A percentile compares a stretch with the other conserved stretches of the same genome.
Conservation (phyloP, 2,329 filamentous ascomycete species). For the Knufia petricola region DNA sequence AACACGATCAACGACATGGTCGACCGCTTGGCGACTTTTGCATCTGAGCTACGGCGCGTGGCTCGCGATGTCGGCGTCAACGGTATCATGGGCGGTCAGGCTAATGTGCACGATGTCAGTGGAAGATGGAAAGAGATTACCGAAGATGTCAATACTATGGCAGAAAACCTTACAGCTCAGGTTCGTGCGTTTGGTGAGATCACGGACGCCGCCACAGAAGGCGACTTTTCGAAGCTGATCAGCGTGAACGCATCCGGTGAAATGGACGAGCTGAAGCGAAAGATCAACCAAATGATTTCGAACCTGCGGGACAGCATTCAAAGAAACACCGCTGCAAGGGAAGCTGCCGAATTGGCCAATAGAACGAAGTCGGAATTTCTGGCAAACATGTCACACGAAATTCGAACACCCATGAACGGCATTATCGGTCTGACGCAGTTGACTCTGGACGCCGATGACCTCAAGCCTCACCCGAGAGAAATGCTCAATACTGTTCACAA, state of each 20-base stretch:
- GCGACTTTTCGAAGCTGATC: slow-evolving; percentile 93
- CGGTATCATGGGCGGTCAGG: slow-evolving; percentile 96
- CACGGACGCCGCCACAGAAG: slow-evolving; percentile 92
- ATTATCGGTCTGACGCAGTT: slow-evolving; percentile 98
- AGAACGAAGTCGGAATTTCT: slow-evolving; percentile 98
- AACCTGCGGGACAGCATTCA: slow-evolving; percentile 94
- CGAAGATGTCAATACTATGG: slow-evolving; percentile 91
- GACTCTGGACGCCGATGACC: slow-evolving; percentile 85
- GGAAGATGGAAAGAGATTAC: slow-evolving; percentile 98
- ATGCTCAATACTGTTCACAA: slow-evolving; percentile 99
- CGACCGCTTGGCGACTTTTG: slow-evolving; percentile 87
- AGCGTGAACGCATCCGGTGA: slow-evolving; percentile 95
- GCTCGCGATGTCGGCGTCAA: slow-evolving; percentile 95
- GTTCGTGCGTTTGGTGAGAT: slow-evolving; percentile 97
- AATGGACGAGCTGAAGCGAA: slow-evolving; percentile 97
- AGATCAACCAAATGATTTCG: slow-evolving; percentile 99
- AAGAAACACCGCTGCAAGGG: slow-evolving; percentile 87
- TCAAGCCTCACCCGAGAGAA: slow-evolving; percentile 91
- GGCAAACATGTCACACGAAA: slow-evolving; percentile 98
- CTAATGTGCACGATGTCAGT: slow-evolving; percentile 83
- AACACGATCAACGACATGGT: slow-evolving; percentile 99
- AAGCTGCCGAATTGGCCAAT: slow-evolving; percentile 92
- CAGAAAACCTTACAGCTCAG: slow-evolving; percentile 79
- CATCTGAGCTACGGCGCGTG: slow-evolving; percentile 88
- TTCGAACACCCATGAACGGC: slow-evolving; percentile 93